Evolutionary conservation across 2,329 filamentous ascomycete genomes (phyloP).

Genomic region (Aspergillus neoniger): DNA sequence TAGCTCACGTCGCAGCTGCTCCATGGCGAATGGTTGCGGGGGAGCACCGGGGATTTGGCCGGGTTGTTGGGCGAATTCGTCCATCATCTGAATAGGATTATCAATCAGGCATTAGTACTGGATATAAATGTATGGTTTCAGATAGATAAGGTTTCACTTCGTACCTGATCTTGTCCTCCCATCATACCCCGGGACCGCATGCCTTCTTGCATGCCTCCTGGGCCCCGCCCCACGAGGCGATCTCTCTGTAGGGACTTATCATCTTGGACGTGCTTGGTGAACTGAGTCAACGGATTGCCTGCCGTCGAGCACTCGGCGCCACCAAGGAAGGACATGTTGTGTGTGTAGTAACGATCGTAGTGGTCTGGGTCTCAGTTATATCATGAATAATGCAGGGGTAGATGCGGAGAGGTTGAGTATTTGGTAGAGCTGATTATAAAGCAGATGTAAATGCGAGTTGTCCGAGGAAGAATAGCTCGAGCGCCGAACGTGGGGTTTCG

Average conservation of each 20-base stretch:
- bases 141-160: conserved; percentile 8
- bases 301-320: conserved; percentile 96
- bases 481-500: conserved; percentile 29
- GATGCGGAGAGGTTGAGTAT: not conserved
- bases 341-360: not conserved
- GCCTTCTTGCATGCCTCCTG: conserved; percentile 69
- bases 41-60: conserved; percentile 60
- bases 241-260: conserved; percentile 94
- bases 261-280: conserved; percentile 95
- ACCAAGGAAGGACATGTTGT: conserved; percentile 87
- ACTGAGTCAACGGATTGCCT: conserved; percentile 93
- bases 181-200: conserved; percentile 73
- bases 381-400: conserved; percentile 9
- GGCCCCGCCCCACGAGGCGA: conserved; percentile 74
- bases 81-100: conserved; percentile 70
- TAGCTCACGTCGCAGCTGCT: conserved; percentile 65
- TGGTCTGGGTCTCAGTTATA: not conserved
- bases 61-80: conserved; percentile 83
- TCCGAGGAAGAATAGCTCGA: conserved; percentile 12
- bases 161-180: conserved; percentile 71
- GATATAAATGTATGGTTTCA: not conserved
- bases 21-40: conserved; percentile 64
- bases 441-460: conserved; percentile 6
- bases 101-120: conserved; percentile 28
- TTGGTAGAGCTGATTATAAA: not conserved